These are phyloP conservation scores for Sedum album DNA, from an alignment of 164 flowering plant genomes.

Conservation along the genomic window DNA sequence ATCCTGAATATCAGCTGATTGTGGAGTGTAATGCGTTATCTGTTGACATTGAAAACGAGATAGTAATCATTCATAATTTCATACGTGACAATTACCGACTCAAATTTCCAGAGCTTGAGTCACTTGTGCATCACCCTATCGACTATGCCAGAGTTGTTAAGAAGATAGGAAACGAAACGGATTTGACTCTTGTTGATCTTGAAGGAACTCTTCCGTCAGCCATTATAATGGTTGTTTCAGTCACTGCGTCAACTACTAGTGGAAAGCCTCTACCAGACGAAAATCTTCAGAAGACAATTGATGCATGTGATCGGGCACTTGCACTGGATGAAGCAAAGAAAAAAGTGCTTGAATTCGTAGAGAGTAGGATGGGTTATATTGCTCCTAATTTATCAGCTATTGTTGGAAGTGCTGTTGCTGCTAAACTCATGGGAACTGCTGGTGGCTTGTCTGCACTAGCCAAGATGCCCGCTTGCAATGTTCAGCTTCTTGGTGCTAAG, in stretches of 20 bases:
- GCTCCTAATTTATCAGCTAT: constrained; percentile 95
- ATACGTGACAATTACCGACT: constrained; percentile 83
- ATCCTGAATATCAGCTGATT: constrained; percentile 89
- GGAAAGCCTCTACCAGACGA: constrained; percentile 93
- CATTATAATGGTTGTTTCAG: constrained; percentile 89
- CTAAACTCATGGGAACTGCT: constrained; percentile 97
- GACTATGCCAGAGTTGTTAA: constrained; percentile 97
- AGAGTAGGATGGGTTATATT: constrained; percentile 90
- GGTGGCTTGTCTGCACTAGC: constrained; percentile 82
- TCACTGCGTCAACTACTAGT: constrained; percentile 86
- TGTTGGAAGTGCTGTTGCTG: constrained; percentile 97
- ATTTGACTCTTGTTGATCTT: constrained; percentile 86
- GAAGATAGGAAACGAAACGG: constrained; percentile 86
- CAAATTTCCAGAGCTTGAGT: constrained; percentile 94
- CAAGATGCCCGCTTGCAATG: constrained; percentile 98
- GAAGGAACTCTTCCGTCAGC: constrained; percentile 95
- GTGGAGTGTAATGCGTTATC: constrained; percentile 89
- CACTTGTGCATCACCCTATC: constrained; percentile 92
- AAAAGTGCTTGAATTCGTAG: constrained; percentile 88
- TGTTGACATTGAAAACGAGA: constrained; percentile 91
- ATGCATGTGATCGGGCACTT: constrained; percentile 96
- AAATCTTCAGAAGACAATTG: constrained; percentile 62
- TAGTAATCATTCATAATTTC: constrained; percentile 80
- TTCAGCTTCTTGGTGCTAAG: constrained; percentile 92
- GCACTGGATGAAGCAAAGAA: constrained; percentile 75